Conservation (phyloP, 768 basidiomycete genomes). For the Steccherinum ochraceum region DNA sequence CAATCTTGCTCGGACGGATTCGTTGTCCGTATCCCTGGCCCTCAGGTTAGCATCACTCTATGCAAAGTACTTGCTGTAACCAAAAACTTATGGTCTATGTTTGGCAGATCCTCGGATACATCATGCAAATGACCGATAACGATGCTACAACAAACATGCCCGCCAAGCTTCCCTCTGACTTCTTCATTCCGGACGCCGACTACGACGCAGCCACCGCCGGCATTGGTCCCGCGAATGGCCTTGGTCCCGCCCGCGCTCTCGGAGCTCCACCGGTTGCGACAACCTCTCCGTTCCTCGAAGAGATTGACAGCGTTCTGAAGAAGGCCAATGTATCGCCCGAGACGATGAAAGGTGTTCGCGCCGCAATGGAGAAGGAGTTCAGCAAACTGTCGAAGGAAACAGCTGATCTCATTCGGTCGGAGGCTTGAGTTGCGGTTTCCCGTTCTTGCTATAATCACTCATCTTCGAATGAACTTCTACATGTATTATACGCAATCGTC, state of each 20-base stretch:
- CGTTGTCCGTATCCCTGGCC: background rate
- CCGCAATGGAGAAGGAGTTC: background rate
- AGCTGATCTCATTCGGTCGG: too few species aligned
- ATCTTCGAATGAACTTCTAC: too few species aligned
- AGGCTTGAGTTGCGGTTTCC: too few species aligned
- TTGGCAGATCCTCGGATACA: background rate
- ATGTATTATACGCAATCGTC: too few species aligned
- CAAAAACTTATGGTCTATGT: background rate
- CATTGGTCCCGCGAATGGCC: background rate
- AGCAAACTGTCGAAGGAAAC: background rate
- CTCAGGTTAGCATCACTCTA: background rate
- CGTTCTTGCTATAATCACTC: too few species aligned
- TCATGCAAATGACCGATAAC: background rate
- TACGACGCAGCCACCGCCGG: background rate
- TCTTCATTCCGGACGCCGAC: slow-evolving; percentile 2
- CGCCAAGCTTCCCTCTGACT: background rate
- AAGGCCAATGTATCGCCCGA: background rate
- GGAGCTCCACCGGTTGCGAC: slow-evolving; percentile 11
- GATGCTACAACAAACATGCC: slow-evolving; percentile 1
- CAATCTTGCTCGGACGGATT: background rate
- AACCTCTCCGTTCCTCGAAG: background rate
- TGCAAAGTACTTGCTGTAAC: background rate
- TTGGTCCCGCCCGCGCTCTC: background rate
- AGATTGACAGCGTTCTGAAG: background rate
- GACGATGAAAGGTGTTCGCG: background rate